Evolutionary conservation across 495 filamentous ascomycete genomes (phyloP), one percentile per base, ranked within the genome.

Genomic region (Halenospora varia): DNA sequence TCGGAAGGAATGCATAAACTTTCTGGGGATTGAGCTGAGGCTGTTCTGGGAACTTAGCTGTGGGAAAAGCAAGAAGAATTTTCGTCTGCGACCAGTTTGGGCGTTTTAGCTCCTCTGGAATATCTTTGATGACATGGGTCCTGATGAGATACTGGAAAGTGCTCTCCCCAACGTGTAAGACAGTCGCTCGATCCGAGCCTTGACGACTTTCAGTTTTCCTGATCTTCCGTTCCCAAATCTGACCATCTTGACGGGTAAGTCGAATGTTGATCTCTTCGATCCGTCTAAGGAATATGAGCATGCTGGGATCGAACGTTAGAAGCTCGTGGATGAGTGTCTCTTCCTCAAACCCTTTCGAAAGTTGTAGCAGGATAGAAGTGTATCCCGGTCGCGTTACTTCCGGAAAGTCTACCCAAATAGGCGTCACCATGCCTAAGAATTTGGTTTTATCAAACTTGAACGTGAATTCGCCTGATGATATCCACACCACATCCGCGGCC

Each of bases 401-500:
- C 1, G 59, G 53, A 42, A 56, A 56, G 2, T 39, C 17, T 1
- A 26, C 60, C 55, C 60, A 58, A 25, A 59, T 55, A 15, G 70
- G 70, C 2, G 61, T 41, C 10, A 71, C 56, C 65, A 70, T 71
- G 22, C 71, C 71, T 10, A 73, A 56, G 1, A 20, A 10, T 47
- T 60, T n/a, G 0, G 41, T 51, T 18, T 51, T 56, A 48, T 70
- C 64, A 54, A 79, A 75, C 22, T 54, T 65, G 69, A 78, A 79
- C 13, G 68, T 71, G 52, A 68, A 77, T 8, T 59, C 15, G 9
- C 72, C 65, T 1, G 73, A 77, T 25, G 65, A 56, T 9, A 78
- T 70, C 13, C 62, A 66, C 0, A 75, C 76, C 22, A 70, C 67
- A 41, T 68, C 62, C 0, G 76, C 72, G 13, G 68, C 70, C 42